Percentiles rank a stretch among this genome's conserved stretches.
These are phyloP conservation scores for Sindora glabra DNA, from an alignment of 306 rosid species.

Conservation along the genomic window DNA sequence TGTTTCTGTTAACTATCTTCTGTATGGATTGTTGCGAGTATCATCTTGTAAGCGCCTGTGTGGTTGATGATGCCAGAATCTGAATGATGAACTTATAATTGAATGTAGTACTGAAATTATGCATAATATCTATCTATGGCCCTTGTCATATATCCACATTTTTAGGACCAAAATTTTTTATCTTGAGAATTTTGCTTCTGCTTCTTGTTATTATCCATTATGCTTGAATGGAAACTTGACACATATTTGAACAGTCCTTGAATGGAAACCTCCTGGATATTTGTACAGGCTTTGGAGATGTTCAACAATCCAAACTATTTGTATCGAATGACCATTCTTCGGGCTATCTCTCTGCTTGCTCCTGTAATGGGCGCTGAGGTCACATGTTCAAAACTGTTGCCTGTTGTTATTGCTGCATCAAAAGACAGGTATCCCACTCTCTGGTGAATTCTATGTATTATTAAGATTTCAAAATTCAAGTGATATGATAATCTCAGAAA, in stretches of 20 bases:
- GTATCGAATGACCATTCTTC: slow-evolving; percentile 93
- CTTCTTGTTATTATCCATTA: not conserved
- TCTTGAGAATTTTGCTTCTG: slow-evolving; percentile 1
- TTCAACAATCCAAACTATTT: slow-evolving; percentile 76
- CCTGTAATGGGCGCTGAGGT: slow-evolving; percentile 90
- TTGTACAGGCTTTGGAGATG: slow-evolving; percentile 81
- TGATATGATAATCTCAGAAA: too few relatives aligned
- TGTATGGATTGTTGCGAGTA: too few relatives aligned
- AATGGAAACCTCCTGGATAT: not conserved
- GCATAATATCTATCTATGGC: too few relatives aligned
- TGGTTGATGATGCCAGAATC: too few relatives aligned
- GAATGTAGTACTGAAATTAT: too few relatives aligned
- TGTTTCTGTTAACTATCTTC: too few relatives aligned
- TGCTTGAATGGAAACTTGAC: not conserved
- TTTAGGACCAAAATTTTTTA: not conserved
- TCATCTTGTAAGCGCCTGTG: too few relatives aligned
- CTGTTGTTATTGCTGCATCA: slow-evolving; percentile 59
- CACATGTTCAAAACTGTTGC: slow-evolving; percentile 72
- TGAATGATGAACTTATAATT: too few relatives aligned
- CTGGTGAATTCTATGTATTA: too few relatives aligned
- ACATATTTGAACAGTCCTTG: too few relatives aligned
- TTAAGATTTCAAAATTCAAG: too few relatives aligned
- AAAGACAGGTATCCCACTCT: slow-evolving; percentile 66
- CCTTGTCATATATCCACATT: not conserved
- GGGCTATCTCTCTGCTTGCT: slow-evolving; percentile 80